These are phyloP conservation scores for Cenchrus fungigraminus DNA, from an alignment of 176 grass and related monocot species.

Conservation along the genomic window DNA sequence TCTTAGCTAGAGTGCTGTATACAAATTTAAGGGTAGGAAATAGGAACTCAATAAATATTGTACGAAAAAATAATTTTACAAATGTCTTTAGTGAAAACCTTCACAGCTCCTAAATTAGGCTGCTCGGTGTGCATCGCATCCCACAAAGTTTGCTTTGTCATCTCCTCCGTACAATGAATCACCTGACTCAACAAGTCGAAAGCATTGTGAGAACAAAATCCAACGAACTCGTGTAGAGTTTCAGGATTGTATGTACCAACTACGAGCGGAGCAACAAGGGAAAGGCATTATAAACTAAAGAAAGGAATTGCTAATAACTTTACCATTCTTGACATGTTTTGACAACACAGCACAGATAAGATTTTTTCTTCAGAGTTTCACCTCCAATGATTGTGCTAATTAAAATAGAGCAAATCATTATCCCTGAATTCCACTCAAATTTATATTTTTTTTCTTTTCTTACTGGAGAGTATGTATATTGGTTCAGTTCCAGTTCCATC, in stretches of 20 bases:
- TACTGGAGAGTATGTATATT: background rate
- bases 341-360: background rate
- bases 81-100: conserved; percentile 51
- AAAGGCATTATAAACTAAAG: conserved; percentile 10
- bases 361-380: background rate
- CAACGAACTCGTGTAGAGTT: conserved; percentile 9
- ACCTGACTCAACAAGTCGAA: conserved; percentile 50
- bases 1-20: background rate
- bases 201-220: background rate
- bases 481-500: background rate
- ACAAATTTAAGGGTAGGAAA: background rate
- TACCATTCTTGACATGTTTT: background rate
- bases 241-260: conserved; percentile 7
- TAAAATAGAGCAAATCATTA: conserved; percentile 9
- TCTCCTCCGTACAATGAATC: conserved; percentile 93
- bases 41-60: background rate
- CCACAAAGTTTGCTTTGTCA: conserved; percentile 81
- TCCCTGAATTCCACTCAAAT: background rate
- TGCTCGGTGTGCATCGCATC: conserved; percentile 87
- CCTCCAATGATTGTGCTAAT: background rate
- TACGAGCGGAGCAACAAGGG: background rate
- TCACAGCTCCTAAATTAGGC: conserved; percentile 57
- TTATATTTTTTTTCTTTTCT: background rate
- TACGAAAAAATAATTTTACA: background rate
- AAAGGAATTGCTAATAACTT: background rate